These are phyloP conservation scores for Mortierella sp. DNA, from an alignment of 371 early-diverging fungal genomes.

Conservation along the genomic window DNA sequence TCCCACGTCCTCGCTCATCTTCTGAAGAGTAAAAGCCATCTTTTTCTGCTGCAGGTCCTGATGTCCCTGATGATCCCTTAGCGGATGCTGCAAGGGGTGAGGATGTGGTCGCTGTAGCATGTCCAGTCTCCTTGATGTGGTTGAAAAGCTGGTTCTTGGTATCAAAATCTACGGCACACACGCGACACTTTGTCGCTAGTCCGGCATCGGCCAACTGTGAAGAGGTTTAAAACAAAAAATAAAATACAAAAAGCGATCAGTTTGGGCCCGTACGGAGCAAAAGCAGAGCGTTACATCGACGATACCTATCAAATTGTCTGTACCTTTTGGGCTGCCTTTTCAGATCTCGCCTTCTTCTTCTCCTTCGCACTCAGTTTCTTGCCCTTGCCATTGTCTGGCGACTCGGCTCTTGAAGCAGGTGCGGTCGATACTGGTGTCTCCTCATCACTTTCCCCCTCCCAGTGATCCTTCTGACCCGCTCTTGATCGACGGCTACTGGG, in stretches of 20 bases:
- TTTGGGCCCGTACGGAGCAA: background rate
- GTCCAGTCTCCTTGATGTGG: conserved; percentile 80
- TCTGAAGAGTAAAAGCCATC: conserved; percentile 36
- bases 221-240: background rate
- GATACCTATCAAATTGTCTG: background rate
- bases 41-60: background rate
- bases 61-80: background rate
- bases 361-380: conserved; percentile 64
- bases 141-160: conserved; percentile 78
- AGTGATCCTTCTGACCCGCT: conserved; percentile 9
- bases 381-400: conserved; percentile 56
- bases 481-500: conserved; percentile 23
- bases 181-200: conserved; percentile 66
- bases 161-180: conserved; percentile 69
- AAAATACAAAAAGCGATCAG: background rate
- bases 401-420: conserved; percentile 58
- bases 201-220: conserved; percentile 18
- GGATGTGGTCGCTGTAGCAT: conserved; percentile 57
- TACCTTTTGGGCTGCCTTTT: conserved; percentile 51
- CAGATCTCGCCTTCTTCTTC: conserved; percentile 55
- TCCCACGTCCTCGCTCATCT: conserved; percentile 36
- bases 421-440: conserved; percentile 37
- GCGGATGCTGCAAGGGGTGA: background rate
- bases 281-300: too few species aligned
- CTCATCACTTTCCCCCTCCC: conserved; percentile 37